These are phyloP conservation scores for Tetramitus jugosus DNA, from an alignment of 208 protist species.

Conservation along the genomic window DNA sequence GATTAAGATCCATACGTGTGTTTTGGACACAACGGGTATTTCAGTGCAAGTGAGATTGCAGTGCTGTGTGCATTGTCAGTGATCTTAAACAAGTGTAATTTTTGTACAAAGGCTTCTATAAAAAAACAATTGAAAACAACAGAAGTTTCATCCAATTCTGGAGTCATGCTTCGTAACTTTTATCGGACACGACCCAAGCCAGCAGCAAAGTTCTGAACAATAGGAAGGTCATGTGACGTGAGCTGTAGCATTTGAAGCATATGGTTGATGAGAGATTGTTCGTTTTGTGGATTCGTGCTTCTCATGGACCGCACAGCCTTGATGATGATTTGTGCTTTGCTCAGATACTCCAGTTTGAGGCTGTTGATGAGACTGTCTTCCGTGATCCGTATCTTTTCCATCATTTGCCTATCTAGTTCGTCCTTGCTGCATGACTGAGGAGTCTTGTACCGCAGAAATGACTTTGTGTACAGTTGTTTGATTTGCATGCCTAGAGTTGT, in stretches of 20 bases:
- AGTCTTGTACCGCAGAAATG: background rate
- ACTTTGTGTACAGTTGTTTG: background rate
- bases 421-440: background rate
- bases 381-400: no score
- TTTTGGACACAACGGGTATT: background rate
- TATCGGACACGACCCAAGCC: no score
- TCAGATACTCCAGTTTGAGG: background rate
- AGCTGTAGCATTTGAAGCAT: background rate
- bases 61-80: no score
- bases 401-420: no score
- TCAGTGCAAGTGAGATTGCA: no score
- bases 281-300: no score
- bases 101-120: no score
- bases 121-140: no score
- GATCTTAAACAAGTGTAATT: no score
- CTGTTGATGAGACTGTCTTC: background rate
- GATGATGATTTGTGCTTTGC: background rate
- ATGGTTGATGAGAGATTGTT: background rate
- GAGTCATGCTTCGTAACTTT: no score
- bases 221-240: background rate
- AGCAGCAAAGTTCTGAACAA: background rate
- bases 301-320: background rate
- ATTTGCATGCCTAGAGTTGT: background rate
- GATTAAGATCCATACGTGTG: slow-evolving; percentile 30
- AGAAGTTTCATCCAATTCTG: no score